A percentile compares a stretch with the other conserved stretches of the same genome.
Evolutionary conservation across 1,284 basidiomycete species (phyloP).

Genomic region (Fomitopsis palustris): DNA sequence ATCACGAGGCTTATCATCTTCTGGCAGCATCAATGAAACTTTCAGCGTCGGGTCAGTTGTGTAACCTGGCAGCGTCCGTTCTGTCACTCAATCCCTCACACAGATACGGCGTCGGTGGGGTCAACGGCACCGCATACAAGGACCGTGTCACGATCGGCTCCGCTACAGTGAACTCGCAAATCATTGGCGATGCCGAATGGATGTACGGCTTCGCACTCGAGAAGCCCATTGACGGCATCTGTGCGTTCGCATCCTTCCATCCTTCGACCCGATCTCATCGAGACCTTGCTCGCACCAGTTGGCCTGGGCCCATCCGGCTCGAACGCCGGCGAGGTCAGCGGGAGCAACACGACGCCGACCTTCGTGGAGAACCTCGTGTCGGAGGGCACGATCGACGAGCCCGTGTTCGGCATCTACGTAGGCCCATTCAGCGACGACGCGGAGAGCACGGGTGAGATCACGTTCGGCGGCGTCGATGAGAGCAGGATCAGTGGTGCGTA

Average conservation of each 20-base stretch:
- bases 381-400: constrained; percentile 4
- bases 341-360: constrained; percentile 5
- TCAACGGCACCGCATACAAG: constrained; percentile 9
- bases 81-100: not conserved
- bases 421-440: not conserved
- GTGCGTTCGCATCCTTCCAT: not conserved
- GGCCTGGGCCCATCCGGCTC: constrained; percentile 5
- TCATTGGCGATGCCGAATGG: constrained; percentile 9
- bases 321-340: not conserved
- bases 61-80: not conserved
- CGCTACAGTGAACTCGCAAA: constrained; percentile 6
- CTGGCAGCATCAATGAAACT: constrained; percentile 2
- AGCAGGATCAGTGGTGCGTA: constrained; percentile 2
- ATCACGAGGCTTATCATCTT: not conserved
- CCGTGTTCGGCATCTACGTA: constrained; percentile 7
- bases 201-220: constrained; percentile 4
- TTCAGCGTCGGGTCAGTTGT: constrained; percentile 4
- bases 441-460: constrained; percentile 3
- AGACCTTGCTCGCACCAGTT: not conserved
- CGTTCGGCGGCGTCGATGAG: constrained; percentile 7
- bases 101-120: constrained; percentile 10
- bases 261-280: too few species aligned
- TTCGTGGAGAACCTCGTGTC: constrained; percentile 6
- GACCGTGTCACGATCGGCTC: constrained; percentile 13
- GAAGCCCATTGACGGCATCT: constrained; percentile 6